Conservation (phyloP, 352 stramenopile genomes). For the Phytophthora idaei region DNA sequence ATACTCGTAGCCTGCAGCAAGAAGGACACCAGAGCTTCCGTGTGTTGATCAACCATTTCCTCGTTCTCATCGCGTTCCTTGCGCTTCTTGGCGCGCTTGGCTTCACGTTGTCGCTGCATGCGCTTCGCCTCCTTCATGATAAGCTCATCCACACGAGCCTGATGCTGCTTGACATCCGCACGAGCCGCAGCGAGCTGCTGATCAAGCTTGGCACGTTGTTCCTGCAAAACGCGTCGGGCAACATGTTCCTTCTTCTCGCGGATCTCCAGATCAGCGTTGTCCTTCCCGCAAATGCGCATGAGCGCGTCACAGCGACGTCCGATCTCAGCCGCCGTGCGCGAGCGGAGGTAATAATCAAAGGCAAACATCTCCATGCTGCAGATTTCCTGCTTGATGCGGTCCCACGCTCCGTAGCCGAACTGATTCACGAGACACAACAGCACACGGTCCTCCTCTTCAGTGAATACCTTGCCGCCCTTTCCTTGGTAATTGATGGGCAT, state of each 20-base stretch:
- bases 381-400: constrained; percentile 97
- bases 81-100: constrained; percentile 82
- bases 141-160: constrained; percentile 79
- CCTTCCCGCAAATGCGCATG: constrained; percentile 95
- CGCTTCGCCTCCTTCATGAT: constrained; percentile 91
- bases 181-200: constrained; percentile 63
- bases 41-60: constrained; percentile 64
- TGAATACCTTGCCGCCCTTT: constrained; percentile 94
- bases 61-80: constrained; percentile 76
- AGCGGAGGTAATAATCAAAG: constrained; percentile 99
- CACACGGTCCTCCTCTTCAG: constrained; percentile 98
- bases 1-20: constrained; percentile 56
- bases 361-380: constrained; percentile 91
- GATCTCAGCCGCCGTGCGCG: constrained; percentile 94
- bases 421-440: constrained; percentile 97
- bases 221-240: constrained; percentile 57
- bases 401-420: constrained; percentile 97
- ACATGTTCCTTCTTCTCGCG: constrained; percentile 84
- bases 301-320: constrained; percentile 95
- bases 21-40: constrained; percentile 63
- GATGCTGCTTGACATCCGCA: constrained; percentile 76
- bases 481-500: constrained; percentile 91
- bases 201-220: constrained; percentile 78
- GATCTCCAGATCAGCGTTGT: constrained; percentile 85
- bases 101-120: constrained; percentile 83